Percentiles rank a stretch among this genome's conserved stretches.
phyloP scores from a whole-genome alignment of 768 basidiomycete genomes.

The Phlegmacium glaucopus region DNA sequence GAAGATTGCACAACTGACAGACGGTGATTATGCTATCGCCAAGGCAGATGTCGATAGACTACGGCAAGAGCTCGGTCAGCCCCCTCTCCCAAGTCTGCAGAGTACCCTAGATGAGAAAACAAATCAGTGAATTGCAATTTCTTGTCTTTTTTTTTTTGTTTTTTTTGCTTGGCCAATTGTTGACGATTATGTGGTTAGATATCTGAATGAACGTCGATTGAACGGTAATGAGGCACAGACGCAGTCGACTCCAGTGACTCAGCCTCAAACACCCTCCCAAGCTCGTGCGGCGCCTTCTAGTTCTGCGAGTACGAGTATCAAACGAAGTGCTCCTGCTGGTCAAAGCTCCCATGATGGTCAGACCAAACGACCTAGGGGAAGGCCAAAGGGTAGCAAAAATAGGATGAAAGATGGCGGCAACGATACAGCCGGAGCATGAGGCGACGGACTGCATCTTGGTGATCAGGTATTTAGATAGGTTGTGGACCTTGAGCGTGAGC shows the following conservation, averaged over 20 bases:
- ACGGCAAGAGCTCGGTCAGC: constrained; percentile 72
- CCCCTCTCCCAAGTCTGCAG: constrained; percentile 70
- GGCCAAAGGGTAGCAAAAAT: constrained; percentile 73
- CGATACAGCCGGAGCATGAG: neutral
- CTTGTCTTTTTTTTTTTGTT: constrained; percentile 9
- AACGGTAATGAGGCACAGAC: constrained; percentile 40
- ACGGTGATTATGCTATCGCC: constrained; percentile 71
- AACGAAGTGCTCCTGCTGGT: constrained; percentile 25
- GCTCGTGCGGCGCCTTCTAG: constrained; percentile 6
- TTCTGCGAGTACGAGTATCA: constrained; percentile 17
- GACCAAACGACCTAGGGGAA: constrained; percentile 56
- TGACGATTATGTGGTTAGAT: constrained; percentile 34
- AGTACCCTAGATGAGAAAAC: constrained; percentile 71
- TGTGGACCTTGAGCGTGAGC: too few species aligned
- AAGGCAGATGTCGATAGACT: constrained; percentile 77
- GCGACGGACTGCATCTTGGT: too few species aligned
- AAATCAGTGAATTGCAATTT: constrained; percentile 35
- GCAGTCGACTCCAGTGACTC: constrained; percentile 3
- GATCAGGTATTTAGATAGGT: too few species aligned
- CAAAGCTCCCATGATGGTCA: constrained; percentile 17
- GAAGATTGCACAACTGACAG: constrained; percentile 65
- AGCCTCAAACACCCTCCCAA: neutral
- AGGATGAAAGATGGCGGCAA: constrained; percentile 19
- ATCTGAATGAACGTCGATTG: constrained; percentile 59
- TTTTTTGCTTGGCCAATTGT: neutral